Evolutionary conservation across 345 rosid species (phyloP), one percentile per base, ranked within the genome.

Genomic region (Syzygium oleosum): DNA sequence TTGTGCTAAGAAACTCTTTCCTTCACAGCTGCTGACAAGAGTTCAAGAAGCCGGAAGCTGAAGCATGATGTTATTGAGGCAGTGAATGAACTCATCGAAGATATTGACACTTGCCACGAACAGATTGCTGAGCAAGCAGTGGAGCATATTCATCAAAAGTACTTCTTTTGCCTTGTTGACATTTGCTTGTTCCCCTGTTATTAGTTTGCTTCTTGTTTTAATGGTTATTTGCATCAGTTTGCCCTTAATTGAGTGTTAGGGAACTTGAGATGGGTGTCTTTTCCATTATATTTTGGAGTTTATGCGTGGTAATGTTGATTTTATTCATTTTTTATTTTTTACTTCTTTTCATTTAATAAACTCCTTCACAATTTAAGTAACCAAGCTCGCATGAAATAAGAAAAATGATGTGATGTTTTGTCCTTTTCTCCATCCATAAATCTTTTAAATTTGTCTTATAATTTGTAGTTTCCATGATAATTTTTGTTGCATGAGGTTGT

Each of bases 91-190:
- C 98, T 98, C 89, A 94, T 98, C 89, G 95, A 92, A 84, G 99
- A 97, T 86, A 96, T 97, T 88, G 87, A 90, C 88, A 95, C 97
- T 73, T 98, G 99, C 90, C 98, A 97, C 89, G 99, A 98, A 88
- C 98, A 94, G 95, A 98, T 98, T 73, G 98, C 99, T 52, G 99
- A 98, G 91, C 99, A 98, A 92, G 99, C 99, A 11, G 93, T 98
- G 85, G 99, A 98, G 92, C 99, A 98, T 92, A 98, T 97, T 90
- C 99, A 98, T 93, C 99, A 98, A 54, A 97, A 98, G 99, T 98
- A 98, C 61, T 61, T 87, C 38, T 34, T 73, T 79, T 78, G 85
- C 65, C 51, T 85, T 85, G 43, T 88, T 84, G 43, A 34, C 84
- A 55, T 61, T 43, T 49, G 16, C 83, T 73, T 38, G 49, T 73